Evolutionary conservation across 75 land plant genomes (phyloP), one percentile per base, ranked within the genome.

Genomic region (Pinus tabuliformis): DNA sequence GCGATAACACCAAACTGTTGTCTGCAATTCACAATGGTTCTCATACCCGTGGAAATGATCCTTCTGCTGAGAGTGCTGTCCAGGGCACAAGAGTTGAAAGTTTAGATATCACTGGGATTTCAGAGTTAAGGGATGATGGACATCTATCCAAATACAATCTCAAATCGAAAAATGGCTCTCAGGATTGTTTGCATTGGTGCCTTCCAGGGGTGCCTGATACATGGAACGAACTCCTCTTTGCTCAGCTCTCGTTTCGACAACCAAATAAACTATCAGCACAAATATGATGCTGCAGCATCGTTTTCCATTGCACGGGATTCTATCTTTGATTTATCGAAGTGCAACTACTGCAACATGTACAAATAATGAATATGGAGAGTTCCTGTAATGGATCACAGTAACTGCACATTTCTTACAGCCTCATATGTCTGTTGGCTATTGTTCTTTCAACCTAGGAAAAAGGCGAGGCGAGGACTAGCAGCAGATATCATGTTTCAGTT

Each of bases 161-260:
- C 21, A 81, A 70, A 62, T 75, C 81, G 17, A 65, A 82, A 11
- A 63, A 68, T 11, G 86, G 85, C 1, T 79, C 77, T n/a, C 89
- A 90, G 21, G 99, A 96, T 85, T 96, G 99, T 72, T 80, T 96
- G 78, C 99, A 96, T 82, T 96, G 99, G 99, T 96, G 99, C 75
- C 76, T 96, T 26, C 99, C 99, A 62, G 97, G 99, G 20, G 82
- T 96, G 39, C 99, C 99, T 54, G 97, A 96, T 83, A 87, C 90
- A 26, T 96, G 99, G 99, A 96, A 96, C 77, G 97, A 96, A 74
- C 68, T 96, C 54, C 80, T 96, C 21, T 82, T 80, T 87, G 91
- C 95, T 21, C 89, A 95, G 36, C 28, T 93, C 3, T 82, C 57
- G 28, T 70, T 54, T 72, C 78, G 14, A 70, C 9, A 17, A 9